Evolutionary conservation across 768 basidiomycete species (phyloP), one percentile per base, ranked within the genome.

Genomic region (Hortiboletus campestris): DNA sequence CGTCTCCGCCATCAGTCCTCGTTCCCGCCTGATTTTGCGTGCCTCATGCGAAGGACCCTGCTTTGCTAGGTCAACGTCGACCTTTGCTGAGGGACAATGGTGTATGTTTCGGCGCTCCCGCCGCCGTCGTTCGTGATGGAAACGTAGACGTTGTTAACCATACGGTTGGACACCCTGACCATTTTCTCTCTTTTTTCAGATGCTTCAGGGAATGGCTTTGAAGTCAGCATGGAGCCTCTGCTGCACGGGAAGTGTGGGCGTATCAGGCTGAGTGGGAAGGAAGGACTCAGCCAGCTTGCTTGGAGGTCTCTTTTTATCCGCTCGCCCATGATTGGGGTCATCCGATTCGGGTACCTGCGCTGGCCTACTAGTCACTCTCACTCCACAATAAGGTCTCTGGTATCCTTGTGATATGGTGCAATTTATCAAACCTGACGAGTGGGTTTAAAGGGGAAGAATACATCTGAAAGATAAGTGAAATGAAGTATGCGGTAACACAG

Each of bases 141-240:
- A 19, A 63, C 16, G 3, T 42, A 4, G 25, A 57, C 47, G 12
- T 17, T 9, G 14, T 28, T 14, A 16, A 2, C 6, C 2, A 32
- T 17, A 10, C 53, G 59, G 20, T 61, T 63, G 32, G 62, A 60
- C 8, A 64, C 49, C 62, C 62, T 60, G 29, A 63, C 58, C 62
- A 60, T 63, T 10, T 28, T 6, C n/a, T n/a, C n/a, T n/a, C n/a
- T n/a, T n/a, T n/a, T n/a, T n/a, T n/a, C 19, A 14, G 22, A 38
- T 36, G n/a, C 16, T 36, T 25, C 19, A 10, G 19, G 3, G 31
- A 6, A 17, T 13, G 20, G 20, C 3, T 29, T 22, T 19, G 8
- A n/a, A 12, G 16, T 48, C 5, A 59, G 34, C 6, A 12, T 43
- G 14, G 12, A 25, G 9, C 4, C 1, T 14, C 17, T 13, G 19